Base-by-base conservation (phyloP, 176 grass and related monocot genomes). In the bread wheat (Triticum aestivum) region DNA sequence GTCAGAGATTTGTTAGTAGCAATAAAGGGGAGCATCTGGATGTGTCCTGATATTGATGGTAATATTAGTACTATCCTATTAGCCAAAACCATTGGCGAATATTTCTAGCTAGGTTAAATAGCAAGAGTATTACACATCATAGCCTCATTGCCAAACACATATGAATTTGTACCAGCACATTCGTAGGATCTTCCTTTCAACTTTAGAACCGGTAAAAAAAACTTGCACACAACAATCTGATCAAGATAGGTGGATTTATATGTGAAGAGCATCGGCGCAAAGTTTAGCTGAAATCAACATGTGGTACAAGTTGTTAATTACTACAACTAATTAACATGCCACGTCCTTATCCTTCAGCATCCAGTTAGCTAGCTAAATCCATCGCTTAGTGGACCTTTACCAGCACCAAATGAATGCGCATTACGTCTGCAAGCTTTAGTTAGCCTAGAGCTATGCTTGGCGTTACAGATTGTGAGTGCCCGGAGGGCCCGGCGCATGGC, bases 331-430 rank as follows among this genome's bases (percentile, higher is more conserved):
- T 45, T 79, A 29, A 87, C 61, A 67, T 17, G 38, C 14, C 62
- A 26, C 85, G 77, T 77, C 24, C 86, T 85, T 91, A 85, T 88
- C 89, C 77, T 35, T 58, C 80, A 87, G 85, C 27, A 80, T 70
- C 54, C 76, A 32, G 51, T 85, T 88, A 82, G 77, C 30, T 78
- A 70, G 39, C 64, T 71, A 85, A 82, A 85, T 80, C 77, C 63
- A 85, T 85, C 86, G 49, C 27, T 81, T 84, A 91, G 89, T 91
- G 86, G 77, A 85, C 69, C 89, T 81, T 91, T 85, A 91, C 82
- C 86, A 44, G 33, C 86, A 85, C 71, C 69, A 81, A 79, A 78
- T 59, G 17, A 68, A 78, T 82, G 70, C 63, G 77, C 70, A 88
- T 91, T 85, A 91, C 82, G 82, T 91, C 70, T 71, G 82, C 51